Evolutionary conservation across 2,329 filamentous ascomycete species (phyloP).

Genomic region (Didymosphaeria variabile): DNA sequence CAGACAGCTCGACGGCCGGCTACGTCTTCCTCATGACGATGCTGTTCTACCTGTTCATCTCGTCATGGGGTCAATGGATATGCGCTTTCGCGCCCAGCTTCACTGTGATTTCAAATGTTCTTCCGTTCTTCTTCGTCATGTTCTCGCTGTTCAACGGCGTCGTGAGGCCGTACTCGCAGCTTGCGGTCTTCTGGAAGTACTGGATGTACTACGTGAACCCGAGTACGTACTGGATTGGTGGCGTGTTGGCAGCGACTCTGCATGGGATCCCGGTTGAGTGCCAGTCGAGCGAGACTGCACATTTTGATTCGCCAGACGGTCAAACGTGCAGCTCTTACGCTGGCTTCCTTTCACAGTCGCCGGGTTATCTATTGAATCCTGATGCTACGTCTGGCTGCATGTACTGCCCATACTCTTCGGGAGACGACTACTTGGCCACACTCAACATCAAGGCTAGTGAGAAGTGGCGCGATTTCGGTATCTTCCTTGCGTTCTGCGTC

Average conservation of each 20-base stretch:
- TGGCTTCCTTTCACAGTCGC: constrained; percentile 62
- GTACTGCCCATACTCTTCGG: constrained; percentile 74
- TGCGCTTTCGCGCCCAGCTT: constrained; percentile 82
- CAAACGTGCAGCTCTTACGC: constrained; percentile 74
- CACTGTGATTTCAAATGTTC: constrained; percentile 76
- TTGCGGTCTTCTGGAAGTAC: constrained; percentile 77
- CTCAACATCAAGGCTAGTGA: constrained; percentile 64
- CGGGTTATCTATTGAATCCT: constrained; percentile 72
- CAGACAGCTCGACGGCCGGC: constrained; percentile 70
- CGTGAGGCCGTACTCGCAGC: constrained; percentile 70
- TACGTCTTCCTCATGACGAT: constrained; percentile 82
- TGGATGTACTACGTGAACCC: constrained; percentile 77
- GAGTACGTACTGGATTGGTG: constrained; percentile 75
- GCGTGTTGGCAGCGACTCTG: constrained; percentile 72
- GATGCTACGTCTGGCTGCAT: constrained; percentile 67
- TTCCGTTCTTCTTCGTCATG: constrained; percentile 85
- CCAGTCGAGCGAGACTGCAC: constrained; percentile 64
- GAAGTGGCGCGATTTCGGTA: constrained; percentile 78
- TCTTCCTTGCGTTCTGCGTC: constrained; percentile 75
- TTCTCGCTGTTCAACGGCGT: constrained; percentile 81
- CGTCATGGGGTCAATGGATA: constrained; percentile 84
- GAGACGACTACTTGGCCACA: constrained; percentile 71
- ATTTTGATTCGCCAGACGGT: constrained; percentile 71
- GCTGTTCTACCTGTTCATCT: constrained; percentile 79
- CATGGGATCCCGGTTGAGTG: constrained; percentile 57